Evolutionary conservation across 1,139 yeast species (phyloP), one percentile per base, ranked within the genome.

Genomic region (Yamadazyma atlantica): DNA sequence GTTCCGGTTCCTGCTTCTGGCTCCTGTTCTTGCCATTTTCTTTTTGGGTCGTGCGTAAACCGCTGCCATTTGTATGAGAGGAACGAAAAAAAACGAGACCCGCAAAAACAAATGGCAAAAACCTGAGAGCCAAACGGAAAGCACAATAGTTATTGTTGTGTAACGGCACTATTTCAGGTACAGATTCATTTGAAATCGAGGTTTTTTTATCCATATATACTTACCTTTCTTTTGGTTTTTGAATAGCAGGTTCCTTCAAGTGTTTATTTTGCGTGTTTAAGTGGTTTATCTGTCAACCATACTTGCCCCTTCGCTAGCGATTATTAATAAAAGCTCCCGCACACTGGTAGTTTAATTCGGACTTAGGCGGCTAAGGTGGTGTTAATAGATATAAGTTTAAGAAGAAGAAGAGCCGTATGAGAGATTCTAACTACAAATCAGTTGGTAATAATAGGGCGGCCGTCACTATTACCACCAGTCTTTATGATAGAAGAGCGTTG

Each of bases 401-500:
- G n/a, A n/a, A n/a, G n/a, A n/a, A n/a, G n/a, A n/a, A n/a, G n/a
- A n/a, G n/a, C n/a, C n/a, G n/a, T 22, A 89, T 92, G 98, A 82
- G 97, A 65, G 96, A 89, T 56, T 81, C 95, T 36, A 89, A 89
- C 64, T 86, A 84, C 63, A 80, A 86, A 57, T 82, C 90, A 21
- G 78, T 88, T 40, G 65, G 82, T 36, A 75, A 80, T 45, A 92
- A 92, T 66, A 76, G 85, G 58, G 97, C 98, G 4, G 89, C 96
- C 14, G 87, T 90, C 30, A 82, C 92, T 25, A 89, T 92, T 44
- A 85, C 96, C 9, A 79, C 95, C 21, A 81, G 90, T 26, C 77
- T 90, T 29, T 92, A 92, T 57, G 97, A 92, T 62, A 67, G 97
- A 46, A 67, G 97, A 37, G 97, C 97, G 0, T 71, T 92, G 41